Conservation (phyloP, 352 stramenopile genomes). For the Phytophthora gonapodyides region DNA sequence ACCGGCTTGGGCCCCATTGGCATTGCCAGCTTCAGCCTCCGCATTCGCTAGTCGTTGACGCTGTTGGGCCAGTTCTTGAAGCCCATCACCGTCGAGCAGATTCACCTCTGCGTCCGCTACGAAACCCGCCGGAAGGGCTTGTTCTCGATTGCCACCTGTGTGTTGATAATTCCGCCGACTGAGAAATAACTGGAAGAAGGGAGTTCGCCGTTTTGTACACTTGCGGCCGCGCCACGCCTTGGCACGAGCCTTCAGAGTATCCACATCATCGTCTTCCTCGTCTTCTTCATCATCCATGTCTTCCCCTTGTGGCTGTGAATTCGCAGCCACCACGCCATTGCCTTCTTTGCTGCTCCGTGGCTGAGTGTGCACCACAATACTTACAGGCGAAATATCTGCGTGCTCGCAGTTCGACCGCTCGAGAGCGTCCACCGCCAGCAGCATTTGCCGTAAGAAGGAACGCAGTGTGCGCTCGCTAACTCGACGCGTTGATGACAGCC, state of each 20-base stretch:
- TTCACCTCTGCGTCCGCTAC: constrained; percentile 21
- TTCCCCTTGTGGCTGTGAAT: constrained; percentile 10
- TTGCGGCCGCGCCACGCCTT: constrained; percentile 5
- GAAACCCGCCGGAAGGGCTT: constrained; percentile 20
- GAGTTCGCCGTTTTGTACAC: constrained; percentile 6
- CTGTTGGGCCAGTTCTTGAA: constrained; percentile 18
- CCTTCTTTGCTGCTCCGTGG: constrained; percentile 1
- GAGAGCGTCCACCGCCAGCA: constrained; percentile 62
- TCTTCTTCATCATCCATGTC: constrained; percentile 23
- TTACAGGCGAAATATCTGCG: constrained; percentile 54
- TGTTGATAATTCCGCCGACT: constrained; percentile 35
- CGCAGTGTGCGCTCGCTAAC: constrained; percentile 48
- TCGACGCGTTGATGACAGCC: constrained; percentile 38
- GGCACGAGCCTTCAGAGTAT: constrained; percentile 14
- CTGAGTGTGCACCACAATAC: constrained; percentile 52
- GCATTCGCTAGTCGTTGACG: constrained; percentile 17
- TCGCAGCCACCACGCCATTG: not conserved
- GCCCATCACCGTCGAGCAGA: constrained; percentile 22
- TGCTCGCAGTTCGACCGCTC: constrained; percentile 51
- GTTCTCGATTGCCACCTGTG: constrained; percentile 8
- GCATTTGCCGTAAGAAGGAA: constrained; percentile 64
- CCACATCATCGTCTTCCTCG: constrained; percentile 8
- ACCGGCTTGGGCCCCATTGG: constrained; percentile 11
- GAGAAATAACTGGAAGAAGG: constrained; percentile 49
- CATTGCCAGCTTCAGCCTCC: constrained; percentile 14